Conservation (phyloP, 371 early-diverging fungal genomes). For the Blakeslea trispora region DNA sequence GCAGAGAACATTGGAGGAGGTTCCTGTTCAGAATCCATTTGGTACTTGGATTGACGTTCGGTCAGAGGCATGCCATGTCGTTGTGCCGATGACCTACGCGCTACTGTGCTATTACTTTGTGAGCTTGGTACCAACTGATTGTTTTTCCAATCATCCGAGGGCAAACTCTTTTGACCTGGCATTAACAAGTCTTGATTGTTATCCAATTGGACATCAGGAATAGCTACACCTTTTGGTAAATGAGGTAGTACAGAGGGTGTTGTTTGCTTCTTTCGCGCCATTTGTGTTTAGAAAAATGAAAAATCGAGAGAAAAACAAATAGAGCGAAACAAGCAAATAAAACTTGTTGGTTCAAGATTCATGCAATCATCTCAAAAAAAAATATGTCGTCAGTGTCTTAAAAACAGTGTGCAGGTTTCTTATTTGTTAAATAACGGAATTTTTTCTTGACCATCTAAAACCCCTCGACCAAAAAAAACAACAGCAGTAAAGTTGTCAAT, state of each 20-base stretch:
- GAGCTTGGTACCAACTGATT: slow-evolving; percentile 11
- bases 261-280: slow-evolving; percentile 14
- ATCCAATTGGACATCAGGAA: slow-evolving; percentile 22
- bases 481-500: too few species aligned
- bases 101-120: neutral
- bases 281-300: neutral
- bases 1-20: slow-evolving; percentile 45
- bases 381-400: slow-evolving; percentile 6
- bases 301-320: slow-evolving; percentile 13
- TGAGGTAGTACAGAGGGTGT: slow-evolving; percentile 35
- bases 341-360: too few species aligned
- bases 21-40: slow-evolving; percentile 17
- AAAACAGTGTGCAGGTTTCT: too few species aligned
- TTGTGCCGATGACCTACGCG: neutral
- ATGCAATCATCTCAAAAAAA: neutral
- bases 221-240: slow-evolving; percentile 36
- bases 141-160: slow-evolving; percentile 15
- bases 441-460: neutral
- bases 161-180: slow-evolving; percentile 27
- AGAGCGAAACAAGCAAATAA: slow-evolving; percentile 9
- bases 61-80: slow-evolving; percentile 29
- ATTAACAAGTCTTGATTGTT: slow-evolving; percentile 11
- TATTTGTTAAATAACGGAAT: neutral
- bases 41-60: slow-evolving; percentile 22
- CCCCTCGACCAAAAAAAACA: neutral